Conservation (phyloP, 805 yeast genomes). For the Wickerhamomyces bovis region DNA sequence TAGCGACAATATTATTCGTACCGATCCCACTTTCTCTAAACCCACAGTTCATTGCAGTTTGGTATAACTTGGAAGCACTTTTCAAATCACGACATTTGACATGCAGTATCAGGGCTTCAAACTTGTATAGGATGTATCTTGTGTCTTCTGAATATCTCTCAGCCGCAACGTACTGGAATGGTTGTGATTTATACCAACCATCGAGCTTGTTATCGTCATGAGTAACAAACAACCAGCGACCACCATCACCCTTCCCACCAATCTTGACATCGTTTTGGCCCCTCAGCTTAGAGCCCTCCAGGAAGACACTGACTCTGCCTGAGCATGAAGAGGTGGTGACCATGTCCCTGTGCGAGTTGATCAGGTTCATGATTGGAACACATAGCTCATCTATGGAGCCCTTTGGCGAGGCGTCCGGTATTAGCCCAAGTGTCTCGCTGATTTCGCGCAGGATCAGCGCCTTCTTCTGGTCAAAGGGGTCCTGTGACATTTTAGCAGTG, state of each 20-base stretch:
- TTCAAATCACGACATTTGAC: conserved; percentile 64
- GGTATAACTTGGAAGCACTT: conserved; percentile 56
- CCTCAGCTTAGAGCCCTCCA: conserved; percentile 58
- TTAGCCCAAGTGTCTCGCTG: conserved; percentile 30
- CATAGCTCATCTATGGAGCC: conserved; percentile 77
- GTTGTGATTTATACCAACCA: conserved; percentile 39
- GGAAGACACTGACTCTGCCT: conserved; percentile 76
- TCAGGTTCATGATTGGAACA: conserved; percentile 62
- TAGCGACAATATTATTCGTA: conserved; percentile 68
- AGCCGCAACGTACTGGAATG: conserved; percentile 12
- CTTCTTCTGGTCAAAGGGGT: conserved; percentile 67
- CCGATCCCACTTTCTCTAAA: conserved; percentile 87
- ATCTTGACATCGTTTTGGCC: conserved; percentile 34
- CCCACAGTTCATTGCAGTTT: conserved; percentile 77
- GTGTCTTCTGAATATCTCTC: conserved; percentile 20
- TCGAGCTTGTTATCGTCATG: conserved; percentile 49
- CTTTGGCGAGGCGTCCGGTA: conserved; percentile 75
- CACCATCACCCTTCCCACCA: conserved; percentile 87
- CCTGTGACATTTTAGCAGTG: conserved; percentile 22
- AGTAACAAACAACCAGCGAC: conserved; percentile 76
- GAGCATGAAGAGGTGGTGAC: conserved; percentile 89
- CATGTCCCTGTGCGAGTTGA: conserved; percentile 58
- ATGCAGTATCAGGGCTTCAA: conserved; percentile 81
- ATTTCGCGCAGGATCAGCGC: conserved; percentile 47
- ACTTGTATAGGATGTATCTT: conserved; percentile 66